Evolutionary conservation across 805 yeast genomes (phyloP).

Genomic region (Lipomyces yamadae): DNA sequence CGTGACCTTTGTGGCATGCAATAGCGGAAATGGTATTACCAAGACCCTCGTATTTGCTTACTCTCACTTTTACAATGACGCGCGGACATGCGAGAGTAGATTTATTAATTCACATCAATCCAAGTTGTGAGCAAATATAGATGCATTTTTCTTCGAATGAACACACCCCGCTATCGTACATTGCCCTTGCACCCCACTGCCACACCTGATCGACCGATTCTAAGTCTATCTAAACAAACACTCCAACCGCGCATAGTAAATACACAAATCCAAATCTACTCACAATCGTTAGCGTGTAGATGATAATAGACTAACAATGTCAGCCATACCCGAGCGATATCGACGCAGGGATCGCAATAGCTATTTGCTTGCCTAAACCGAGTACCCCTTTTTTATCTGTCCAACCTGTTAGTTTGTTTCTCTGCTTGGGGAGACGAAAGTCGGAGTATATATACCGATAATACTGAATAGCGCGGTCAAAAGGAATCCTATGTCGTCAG

Average conservation of each 20-base stretch:
- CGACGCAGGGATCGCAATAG: conserved; percentile 32
- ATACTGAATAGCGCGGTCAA: conserved; percentile 31
- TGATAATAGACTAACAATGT: neutral
- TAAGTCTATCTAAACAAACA: conserved; percentile 32
- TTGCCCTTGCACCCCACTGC: neutral
- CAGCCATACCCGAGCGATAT: conserved; percentile 30
- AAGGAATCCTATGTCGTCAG: conserved; percentile 11
- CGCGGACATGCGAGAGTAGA: too few relatives aligned
- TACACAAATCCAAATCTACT: conserved; percentile 39
- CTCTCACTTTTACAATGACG: too few relatives aligned
- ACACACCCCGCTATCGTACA: neutral
- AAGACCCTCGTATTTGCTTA: too few relatives aligned
- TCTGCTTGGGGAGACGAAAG: neutral
- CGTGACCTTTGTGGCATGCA: too few relatives aligned
- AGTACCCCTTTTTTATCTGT: conserved; percentile 28
- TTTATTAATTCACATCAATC: too few relatives aligned
- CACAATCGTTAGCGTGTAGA: neutral
- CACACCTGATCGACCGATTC: neutral
- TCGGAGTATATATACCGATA: conserved; percentile 15
- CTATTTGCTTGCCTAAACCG: conserved; percentile 27
- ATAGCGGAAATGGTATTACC: too few relatives aligned
- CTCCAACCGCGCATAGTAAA: conserved; percentile 40
- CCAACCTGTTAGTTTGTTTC: neutral
- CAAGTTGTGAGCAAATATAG: neutral
- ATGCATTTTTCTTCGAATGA: neutral